Base-by-base conservation (phyloP, 345 rosid species). In the Litchi chinensis region DNA sequence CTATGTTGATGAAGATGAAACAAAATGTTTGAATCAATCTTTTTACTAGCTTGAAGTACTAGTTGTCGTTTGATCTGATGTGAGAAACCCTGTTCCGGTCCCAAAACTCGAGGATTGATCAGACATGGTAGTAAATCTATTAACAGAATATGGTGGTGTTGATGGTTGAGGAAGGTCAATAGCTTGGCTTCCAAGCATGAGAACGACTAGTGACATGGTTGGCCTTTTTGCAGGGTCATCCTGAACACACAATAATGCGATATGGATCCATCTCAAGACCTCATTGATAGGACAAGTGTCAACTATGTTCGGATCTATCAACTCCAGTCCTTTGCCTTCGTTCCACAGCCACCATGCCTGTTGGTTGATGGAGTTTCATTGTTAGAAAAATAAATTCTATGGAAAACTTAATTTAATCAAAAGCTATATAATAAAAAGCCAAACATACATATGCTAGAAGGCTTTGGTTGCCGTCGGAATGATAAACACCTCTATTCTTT, bases 311-410 rank as follows among this genome's bases (percentile, higher is more conserved):
- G 70, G 50, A 77, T 85, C 90, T 54, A 88, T 82, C 71, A 88
- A 32, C 40, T 88, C 82, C 32, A 75, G 3, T 26, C 84, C 87
- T 67, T 50, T 80, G 39, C 79, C 87, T 72, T 88, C 86, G 0
- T 57, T 74, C 87, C 91, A 88, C 5, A 79, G 73, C 26, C 62
- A 39, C 91, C 93, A 88, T 39, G 87, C 89, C 89, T 90, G 84
- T 43, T 68, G 71, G 71, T 1, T 0, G 37, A 3, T 32, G 37
- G 9, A 28, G 48, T 5, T 71, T 79, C 6, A 28, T 22, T 39
- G 19, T 18, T 41, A 52, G 10, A 3, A 46, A 46, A 46, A 11
- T 46, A 46, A 46, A n/a, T n/a, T n/a, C n/a, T n/a, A n/a, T n/a
- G n/a, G n/a, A n/a, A n/a, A n/a, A n/a, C n/a, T n/a, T n/a, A n/a